phyloP scores from a whole-genome alignment of 371 early-diverging fungal genomes.

The Mucor plumbeus region DNA sequence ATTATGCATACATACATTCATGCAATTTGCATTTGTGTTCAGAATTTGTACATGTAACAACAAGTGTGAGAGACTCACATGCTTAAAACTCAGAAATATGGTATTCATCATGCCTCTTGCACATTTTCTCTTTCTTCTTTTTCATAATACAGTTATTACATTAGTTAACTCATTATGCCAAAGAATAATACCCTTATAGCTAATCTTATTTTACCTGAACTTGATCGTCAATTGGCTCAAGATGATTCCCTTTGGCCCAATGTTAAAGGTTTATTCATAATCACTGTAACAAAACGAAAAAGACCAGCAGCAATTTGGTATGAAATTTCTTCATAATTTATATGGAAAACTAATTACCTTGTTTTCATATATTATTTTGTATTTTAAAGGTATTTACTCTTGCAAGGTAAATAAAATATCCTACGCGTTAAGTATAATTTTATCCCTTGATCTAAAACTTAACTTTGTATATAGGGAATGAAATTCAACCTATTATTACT shows the following conservation, averaged over 20 bases:
- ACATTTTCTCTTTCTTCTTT: neutral
- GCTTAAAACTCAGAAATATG: conserved; percentile 66
- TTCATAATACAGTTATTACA: neutral
- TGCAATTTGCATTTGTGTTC: neutral
- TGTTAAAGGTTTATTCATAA: conserved; percentile 48
- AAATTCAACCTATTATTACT: conserved; percentile 41
- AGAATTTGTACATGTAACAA: neutral
- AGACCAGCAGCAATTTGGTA: conserved; percentile 49
- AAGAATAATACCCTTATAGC: conserved; percentile 20
- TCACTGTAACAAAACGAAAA: conserved; percentile 44
- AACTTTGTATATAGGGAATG: conserved; percentile 20
- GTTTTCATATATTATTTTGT: neutral
- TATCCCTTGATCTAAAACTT: neutral
- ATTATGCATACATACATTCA: neutral
- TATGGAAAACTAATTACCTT: neutral
- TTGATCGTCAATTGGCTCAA: conserved; percentile 47
- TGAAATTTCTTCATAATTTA: neutral
- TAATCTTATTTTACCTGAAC: conserved; percentile 46
- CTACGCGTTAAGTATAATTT: neutral
- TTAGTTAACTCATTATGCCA: neutral
- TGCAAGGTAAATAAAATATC: conserved; percentile 36
- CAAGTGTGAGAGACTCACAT: conserved; percentile 38
- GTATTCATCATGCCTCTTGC: neutral
- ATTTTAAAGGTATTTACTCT: conserved; percentile 38
- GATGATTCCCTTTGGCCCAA: conserved; percentile 50